phyloP scores from a whole-genome alignment of 352 stramenopile species.

The Stramenopiles sp. region DNA sequence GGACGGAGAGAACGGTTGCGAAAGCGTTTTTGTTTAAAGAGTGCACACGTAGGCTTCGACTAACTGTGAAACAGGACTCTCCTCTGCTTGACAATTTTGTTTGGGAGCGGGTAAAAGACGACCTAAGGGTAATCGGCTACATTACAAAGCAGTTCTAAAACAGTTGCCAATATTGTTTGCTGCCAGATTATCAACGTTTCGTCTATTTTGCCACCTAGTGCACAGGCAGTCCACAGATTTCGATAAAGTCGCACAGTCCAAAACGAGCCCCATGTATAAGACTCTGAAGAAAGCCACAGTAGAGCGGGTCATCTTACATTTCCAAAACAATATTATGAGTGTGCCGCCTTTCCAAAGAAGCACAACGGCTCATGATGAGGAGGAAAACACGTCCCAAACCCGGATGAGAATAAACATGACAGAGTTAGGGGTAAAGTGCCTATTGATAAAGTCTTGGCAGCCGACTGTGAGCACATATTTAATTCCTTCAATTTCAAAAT shows the following conservation, averaged over 20 bases:
- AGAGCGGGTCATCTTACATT: too few species aligned
- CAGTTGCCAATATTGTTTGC: conserved; percentile 11
- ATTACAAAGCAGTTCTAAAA: conserved; percentile 3
- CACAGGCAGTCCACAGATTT: neutral
- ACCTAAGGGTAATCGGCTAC: neutral
- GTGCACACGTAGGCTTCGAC: neutral
- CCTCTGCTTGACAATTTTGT: neutral
- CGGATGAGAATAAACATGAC: neutral
- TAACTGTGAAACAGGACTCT: neutral
- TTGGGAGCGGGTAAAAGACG: neutral
- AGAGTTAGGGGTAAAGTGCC: neutral
- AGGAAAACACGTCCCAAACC: too few species aligned
- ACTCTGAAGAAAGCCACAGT: too few species aligned
- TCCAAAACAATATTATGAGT: too few species aligned
- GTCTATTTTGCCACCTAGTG: neutral
- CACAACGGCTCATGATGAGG: too few species aligned
- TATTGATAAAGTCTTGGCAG: conserved; percentile 2
- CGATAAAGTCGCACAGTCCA: too few species aligned
- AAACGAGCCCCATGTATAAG: too few species aligned
- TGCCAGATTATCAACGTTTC: neutral
- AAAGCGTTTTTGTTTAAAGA: neutral
- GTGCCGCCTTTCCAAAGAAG: too few species aligned
- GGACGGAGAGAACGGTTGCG: neutral
- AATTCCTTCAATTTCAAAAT: neutral
- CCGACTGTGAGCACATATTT: neutral